These are phyloP conservation scores for Multifurca ochricompacta DNA, from an alignment of 768 basidiomycete genomes.

Conservation along the genomic window DNA sequence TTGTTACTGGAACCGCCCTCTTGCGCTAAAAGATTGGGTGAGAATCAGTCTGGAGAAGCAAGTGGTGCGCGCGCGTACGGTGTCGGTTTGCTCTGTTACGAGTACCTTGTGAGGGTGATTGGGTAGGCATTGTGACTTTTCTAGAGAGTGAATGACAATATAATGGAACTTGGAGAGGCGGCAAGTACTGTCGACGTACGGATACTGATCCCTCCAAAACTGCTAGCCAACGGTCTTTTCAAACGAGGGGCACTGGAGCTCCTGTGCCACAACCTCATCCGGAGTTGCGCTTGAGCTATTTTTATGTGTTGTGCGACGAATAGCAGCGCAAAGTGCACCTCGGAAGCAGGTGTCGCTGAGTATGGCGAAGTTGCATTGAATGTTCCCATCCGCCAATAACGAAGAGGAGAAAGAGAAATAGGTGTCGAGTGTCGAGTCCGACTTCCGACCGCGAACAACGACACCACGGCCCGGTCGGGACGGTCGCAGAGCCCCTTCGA, in stretches of 20 bases:
- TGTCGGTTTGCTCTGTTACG: not conserved
- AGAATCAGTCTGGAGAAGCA: not conserved
- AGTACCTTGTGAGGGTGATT: not conserved
- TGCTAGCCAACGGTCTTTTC: conserved; percentile 9
- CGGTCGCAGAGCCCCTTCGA: too few species aligned
- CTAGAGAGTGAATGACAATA: not conserved
- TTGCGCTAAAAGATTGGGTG: not conserved
- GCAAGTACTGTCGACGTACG: conserved; percentile 1
- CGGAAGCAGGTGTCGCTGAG: conserved; percentile 5
- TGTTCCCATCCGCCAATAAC: too few species aligned
- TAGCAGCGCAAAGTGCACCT: conserved; percentile 5
- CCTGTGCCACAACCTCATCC: not conserved
- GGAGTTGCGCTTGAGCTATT: not conserved
- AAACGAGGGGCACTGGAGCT: not conserved
- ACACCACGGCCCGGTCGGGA: too few species aligned
- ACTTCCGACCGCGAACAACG: too few species aligned
- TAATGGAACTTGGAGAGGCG: not conserved
- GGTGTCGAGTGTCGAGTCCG: too few species aligned
- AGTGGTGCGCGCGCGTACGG: not conserved
- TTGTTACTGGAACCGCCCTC: not conserved
- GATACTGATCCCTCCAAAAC: conserved; percentile 16
- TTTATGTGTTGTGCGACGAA: not conserved
- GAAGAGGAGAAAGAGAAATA: too few species aligned
- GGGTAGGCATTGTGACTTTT: conserved; percentile 3
- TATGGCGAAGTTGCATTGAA: conserved; percentile 9